Evolutionary conservation across 106 monocot species (phyloP).

Genomic region (Phalaenopsis equestris): DNA sequence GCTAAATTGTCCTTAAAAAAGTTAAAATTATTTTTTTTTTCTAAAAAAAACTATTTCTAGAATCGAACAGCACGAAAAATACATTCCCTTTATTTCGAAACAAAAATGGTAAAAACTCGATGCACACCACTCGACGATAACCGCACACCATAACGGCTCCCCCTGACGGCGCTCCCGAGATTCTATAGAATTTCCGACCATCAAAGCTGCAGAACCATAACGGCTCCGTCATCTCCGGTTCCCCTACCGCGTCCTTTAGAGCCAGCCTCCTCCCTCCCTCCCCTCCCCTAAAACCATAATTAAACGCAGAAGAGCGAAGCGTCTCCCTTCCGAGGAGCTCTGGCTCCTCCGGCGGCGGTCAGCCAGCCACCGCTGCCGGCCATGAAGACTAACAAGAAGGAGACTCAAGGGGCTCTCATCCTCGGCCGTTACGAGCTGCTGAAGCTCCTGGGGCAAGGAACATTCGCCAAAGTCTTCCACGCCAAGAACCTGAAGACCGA

Average conservation of each 20-base stretch:
- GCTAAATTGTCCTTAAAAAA: too few species aligned
- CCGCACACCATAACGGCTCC: too few species aligned
- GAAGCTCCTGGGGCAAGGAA: conserved; percentile 18
- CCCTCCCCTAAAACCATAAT: background rate
- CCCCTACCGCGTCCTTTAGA: background rate
- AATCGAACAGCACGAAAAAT: too few species aligned
- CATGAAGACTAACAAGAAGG: conserved; percentile 12
- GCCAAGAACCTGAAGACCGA: conserved; percentile 12
- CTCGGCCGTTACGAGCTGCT: conserved; percentile 15
- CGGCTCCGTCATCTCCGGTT: background rate
- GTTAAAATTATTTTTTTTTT: too few species aligned
- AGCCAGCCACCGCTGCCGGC: background rate
- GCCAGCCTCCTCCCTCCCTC: background rate
- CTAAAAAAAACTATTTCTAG: too few species aligned
- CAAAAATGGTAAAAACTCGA: too few species aligned
- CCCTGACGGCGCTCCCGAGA: too few species aligned
- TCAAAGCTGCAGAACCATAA: background rate
- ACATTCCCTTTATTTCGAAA: too few species aligned
- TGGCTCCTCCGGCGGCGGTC: conserved; percentile 10
- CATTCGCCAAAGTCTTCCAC: conserved; percentile 18
- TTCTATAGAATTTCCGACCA: too few species aligned
- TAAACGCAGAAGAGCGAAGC: background rate
- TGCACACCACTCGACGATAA: too few species aligned
- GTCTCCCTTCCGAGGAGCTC: background rate
- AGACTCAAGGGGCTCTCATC: background rate